phyloP scores from a whole-genome alignment of 345 rosid species.

The Sisymbrium altissimum region DNA sequence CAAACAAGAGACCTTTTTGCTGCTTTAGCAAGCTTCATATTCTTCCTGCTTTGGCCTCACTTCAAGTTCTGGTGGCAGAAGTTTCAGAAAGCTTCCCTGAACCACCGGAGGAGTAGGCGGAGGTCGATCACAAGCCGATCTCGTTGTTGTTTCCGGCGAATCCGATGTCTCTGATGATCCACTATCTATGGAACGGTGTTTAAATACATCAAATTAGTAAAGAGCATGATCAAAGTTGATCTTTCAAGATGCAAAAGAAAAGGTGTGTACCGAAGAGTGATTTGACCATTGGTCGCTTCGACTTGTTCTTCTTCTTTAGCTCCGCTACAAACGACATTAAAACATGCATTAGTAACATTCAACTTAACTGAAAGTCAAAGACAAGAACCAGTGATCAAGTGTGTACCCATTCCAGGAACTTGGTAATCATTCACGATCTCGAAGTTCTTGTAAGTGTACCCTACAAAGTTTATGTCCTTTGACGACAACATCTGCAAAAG shows the following conservation, averaged over 20 bases:
- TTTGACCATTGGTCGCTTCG: slow-evolving; percentile 69
- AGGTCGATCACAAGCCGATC: slow-evolving; percentile 32
- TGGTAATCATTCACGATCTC: slow-evolving; percentile 88
- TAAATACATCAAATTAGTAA: background rate
- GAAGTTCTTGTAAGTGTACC: slow-evolving; percentile 87
- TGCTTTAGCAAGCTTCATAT: slow-evolving; percentile 25
- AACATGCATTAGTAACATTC: background rate
- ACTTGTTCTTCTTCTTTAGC: slow-evolving; percentile 76
- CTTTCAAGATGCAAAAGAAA: background rate
- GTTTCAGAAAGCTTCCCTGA: slow-evolving; percentile 66
- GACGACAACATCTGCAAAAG: slow-evolving; percentile 73
- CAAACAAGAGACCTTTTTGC: background rate
- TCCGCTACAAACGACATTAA: slow-evolving; percentile 46
- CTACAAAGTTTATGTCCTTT: slow-evolving; percentile 76
- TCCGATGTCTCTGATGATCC: slow-evolving; percentile 42
- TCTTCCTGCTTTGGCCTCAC: slow-evolving; percentile 37
- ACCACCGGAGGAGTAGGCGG: slow-evolving; percentile 29
- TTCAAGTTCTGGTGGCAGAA: slow-evolving; percentile 56
- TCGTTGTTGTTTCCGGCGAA: slow-evolving; percentile 44
- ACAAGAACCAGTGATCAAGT: slow-evolving; percentile 8
- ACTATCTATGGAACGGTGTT: background rate
- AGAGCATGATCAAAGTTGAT: background rate
- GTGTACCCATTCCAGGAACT: slow-evolving; percentile 84
- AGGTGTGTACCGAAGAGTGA: slow-evolving; percentile 63
- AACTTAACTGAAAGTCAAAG: background rate